Evolutionary conservation across 106 monocot genomes (phyloP).

Genomic region (Dactylorhiza incarnata): DNA sequence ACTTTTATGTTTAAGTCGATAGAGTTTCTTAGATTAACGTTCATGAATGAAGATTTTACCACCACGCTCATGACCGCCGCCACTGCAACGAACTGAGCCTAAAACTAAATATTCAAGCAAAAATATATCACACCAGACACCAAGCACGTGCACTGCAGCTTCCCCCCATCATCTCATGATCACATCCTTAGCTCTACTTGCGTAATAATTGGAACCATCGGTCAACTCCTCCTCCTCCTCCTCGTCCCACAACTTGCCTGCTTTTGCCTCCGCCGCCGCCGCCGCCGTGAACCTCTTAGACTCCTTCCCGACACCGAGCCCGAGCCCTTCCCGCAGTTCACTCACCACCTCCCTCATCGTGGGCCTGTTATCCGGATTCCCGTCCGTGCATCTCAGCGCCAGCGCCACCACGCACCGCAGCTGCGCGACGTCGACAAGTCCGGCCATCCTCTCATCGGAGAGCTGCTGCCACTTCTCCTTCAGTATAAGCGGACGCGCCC

Average conservation of each 20-base stretch:
- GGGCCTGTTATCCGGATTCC: slow-evolving; percentile 21
- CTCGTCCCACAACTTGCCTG: not conserved
- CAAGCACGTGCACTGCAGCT: too few species aligned
- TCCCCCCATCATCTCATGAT: too few species aligned
- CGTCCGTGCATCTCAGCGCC: slow-evolving; percentile 19
- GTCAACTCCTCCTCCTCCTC: not conserved
- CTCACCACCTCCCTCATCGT: slow-evolving; percentile 22
- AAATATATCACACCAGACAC: too few species aligned
- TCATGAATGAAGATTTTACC: too few species aligned
- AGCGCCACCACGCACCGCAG: slow-evolving; percentile 10
- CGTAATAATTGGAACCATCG: not conserved
- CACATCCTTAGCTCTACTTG: too few species aligned
- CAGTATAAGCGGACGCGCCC: slow-evolving; percentile 25
- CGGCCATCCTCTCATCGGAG: slow-evolving; percentile 13
- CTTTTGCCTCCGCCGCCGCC: not conserved
- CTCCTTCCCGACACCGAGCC: not conserved
- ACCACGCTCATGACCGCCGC: too few species aligned
- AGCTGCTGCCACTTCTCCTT: slow-evolving; percentile 12
- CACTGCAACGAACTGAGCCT: too few species aligned
- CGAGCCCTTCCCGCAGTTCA: not conserved
- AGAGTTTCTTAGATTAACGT: too few species aligned
- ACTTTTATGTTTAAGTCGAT: too few species aligned
- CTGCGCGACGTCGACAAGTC: slow-evolving; percentile 14
- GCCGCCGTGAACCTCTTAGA: not conserved
- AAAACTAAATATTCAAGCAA: too few species aligned